Evolutionary conservation across 2,329 filamentous ascomycete genomes (phyloP).

Genomic region (Metarhizium brunneum): DNA sequence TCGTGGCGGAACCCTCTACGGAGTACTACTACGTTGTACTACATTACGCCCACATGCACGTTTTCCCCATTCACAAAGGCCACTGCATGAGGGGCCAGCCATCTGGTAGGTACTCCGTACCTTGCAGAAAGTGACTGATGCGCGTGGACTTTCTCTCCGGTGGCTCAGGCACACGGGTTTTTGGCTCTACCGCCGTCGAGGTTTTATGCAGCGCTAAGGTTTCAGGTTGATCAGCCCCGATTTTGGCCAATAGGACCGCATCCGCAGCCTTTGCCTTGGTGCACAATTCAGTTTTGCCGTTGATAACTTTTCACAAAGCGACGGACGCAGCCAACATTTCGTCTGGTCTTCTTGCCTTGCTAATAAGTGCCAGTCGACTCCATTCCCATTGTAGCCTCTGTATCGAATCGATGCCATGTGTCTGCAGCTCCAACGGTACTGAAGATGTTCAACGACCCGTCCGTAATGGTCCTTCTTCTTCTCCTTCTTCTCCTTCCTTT

Average conservation of each 20-base stretch:
- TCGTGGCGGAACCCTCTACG: too few relatives aligned
- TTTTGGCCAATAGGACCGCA: slow-evolving; percentile 20
- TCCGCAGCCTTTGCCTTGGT: slow-evolving; percentile 10
- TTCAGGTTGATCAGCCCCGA: slow-evolving; percentile 19
- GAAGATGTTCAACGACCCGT: background rate
- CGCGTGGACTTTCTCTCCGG: background rate
- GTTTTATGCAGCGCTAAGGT: slow-evolving; percentile 26
- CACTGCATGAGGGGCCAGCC: background rate
- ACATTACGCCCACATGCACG: background rate
- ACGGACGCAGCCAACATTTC: background rate
- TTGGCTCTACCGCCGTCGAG: background rate
- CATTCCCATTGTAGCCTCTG: background rate
- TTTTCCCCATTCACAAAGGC: background rate
- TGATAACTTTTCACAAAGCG: background rate
- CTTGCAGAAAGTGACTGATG: background rate
- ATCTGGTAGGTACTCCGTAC: background rate
- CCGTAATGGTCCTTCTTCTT: too few relatives aligned
- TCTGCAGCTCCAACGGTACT: background rate
- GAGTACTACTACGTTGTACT: too few relatives aligned
- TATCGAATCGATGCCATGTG: background rate
- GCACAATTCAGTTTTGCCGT: background rate
- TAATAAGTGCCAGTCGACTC: background rate
- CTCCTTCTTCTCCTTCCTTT: too few relatives aligned
- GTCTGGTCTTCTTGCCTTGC: background rate
- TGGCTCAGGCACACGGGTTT: background rate